Base-by-base conservation (phyloP, 805 yeast species). In the Lachancea nothofagi region DNA sequence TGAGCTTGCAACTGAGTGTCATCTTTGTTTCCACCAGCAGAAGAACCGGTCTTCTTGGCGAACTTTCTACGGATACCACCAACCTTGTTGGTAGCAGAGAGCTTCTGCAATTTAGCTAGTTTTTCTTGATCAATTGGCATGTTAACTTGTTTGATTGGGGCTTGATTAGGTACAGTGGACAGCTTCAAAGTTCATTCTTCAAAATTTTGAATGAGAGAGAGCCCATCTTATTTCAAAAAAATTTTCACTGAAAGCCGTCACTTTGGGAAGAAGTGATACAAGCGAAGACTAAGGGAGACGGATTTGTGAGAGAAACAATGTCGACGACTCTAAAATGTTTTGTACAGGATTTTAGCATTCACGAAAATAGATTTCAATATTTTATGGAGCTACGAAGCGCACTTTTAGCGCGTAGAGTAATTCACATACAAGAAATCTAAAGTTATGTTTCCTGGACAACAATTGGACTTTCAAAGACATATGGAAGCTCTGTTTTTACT, bases 81-180 rank as follows among this genome's bases (percentile, higher is more conserved):
- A 57, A 83, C 80, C 62, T 93, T 89, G 71, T 77, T 73, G 68
- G 84, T 76, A 61, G 84, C 77, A 54, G 83, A 75, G 39, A 58
- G 36, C 69, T 84, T 85, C 67, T 87, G 94, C 67, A 89, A 77
- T 72, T 84, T 87, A 59, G 95, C 95, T 72, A 83, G 73, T 72
- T 86, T 87, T 69, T 83, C 96, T 73, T 89, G 95, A 71, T 88
- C 96, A 67, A 83, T 74, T 68, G 89, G 89, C 94, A 83, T 83
- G 42, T 39, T 68, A 22, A 13, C 17, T 4, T 7, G 33, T 10
- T 25, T 32, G 29, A 21, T n/a, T 36, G 21, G 5, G 23, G 21
- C 37, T 23, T 32, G 18, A 21, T 8, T 15, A 13, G 20, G 19
- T 5, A 7, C 13, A 27, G 9, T 29, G 13, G 32, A 13, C 33